phyloP scores from a whole-genome alignment of 1,139 yeast species.

The Yamadazyma diddensiae region DNA sequence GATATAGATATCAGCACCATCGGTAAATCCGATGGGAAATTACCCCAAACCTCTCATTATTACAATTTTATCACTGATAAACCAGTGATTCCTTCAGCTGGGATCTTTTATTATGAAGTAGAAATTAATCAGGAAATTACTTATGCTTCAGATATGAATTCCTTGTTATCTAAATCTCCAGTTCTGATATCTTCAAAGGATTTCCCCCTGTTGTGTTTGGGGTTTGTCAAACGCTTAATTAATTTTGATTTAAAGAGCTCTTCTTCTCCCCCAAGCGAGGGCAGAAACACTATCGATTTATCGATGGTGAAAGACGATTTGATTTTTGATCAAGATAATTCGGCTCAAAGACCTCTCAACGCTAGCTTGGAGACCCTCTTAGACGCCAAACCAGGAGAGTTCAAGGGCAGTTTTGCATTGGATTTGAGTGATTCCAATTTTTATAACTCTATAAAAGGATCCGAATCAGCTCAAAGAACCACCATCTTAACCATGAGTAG shows the following conservation, averaged over 20 bases:
- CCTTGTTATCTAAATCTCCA: slow-evolving; percentile 35
- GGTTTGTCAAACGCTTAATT: slow-evolving; percentile 32
- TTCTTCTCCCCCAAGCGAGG: slow-evolving; percentile 8
- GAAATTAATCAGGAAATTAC: slow-evolving; percentile 33
- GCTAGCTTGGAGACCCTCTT: slow-evolving; percentile 21
- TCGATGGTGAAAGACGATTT: slow-evolving; percentile 30
- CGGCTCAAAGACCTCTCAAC: slow-evolving; percentile 15
- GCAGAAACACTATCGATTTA: slow-evolving; percentile 21
- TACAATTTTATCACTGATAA: slow-evolving; percentile 37
- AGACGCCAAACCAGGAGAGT: slow-evolving; percentile 34
- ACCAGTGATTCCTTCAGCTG: slow-evolving; percentile 28
- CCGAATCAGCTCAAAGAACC: slow-evolving; percentile 28
- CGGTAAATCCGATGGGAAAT: background rate
- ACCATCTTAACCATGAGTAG: slow-evolving; percentile 38
- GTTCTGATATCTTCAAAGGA: slow-evolving; percentile 32
- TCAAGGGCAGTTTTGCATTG: slow-evolving; percentile 42
- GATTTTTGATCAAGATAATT: slow-evolving; percentile 17
- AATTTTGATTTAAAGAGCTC: slow-evolving; percentile 17
- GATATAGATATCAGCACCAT: slow-evolving; percentile 20
- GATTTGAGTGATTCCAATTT: slow-evolving; percentile 42
- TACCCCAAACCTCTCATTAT: slow-evolving; percentile 12
- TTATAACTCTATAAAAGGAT: slow-evolving; percentile 35
- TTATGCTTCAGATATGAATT: slow-evolving; percentile 27
- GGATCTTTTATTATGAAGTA: slow-evolving; percentile 38
- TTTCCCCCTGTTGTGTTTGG: slow-evolving; percentile 34